Base-by-base conservation (phyloP, 306 rosid species). In the Quillaja saponaria region DNA sequence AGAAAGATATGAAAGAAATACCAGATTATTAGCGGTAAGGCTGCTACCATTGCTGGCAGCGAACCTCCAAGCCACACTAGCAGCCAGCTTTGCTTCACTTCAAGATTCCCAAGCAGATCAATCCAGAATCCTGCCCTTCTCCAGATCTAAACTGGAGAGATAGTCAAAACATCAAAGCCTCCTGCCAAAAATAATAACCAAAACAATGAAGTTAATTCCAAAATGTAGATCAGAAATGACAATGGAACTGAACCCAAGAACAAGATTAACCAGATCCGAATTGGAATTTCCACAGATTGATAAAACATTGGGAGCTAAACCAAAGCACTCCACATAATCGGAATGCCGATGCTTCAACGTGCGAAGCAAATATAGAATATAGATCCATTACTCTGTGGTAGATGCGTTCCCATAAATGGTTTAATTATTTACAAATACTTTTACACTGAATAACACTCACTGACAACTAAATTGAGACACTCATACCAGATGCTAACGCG, bases 31-130 rank as follows among this genome's bases (percentile, higher is more conserved):
- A 51, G 90, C 33, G 46, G 85, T 75, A 68, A 63, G 95, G 84
- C 74, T 73, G 83, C 86, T 80, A 84, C 97, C 96, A 72, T 87
- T 91, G 82, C 76, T 84, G 86, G 91, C 80, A 80, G 90, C 49
- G 48, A 19, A 66, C 80, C 96, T 81, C 96, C 98, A 88, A 78
- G 87, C 65, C 19, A 82, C 57, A 41, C 97, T 64, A 11, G 97
- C 73, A 52, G 99, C 91, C 99, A 94, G 87, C 71, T 84, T 79
- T 13, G 69, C 74, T 84, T 74, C 31, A 44, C 63, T 68, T 62
- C 68, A 78, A 74, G 42, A 70, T 67, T 46, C 58, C 35, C n/a
- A 65, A 59, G 34, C 73, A 67, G 69, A 73, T 61, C 68, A 42
- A 71, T 46, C 48, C 44, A 67, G 73, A n/a, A 64, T 35, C 70